These are phyloP conservation scores for Sporisorium graminicola DNA, from an alignment of 1,284 basidiomycete genomes.

Conservation along the genomic window DNA sequence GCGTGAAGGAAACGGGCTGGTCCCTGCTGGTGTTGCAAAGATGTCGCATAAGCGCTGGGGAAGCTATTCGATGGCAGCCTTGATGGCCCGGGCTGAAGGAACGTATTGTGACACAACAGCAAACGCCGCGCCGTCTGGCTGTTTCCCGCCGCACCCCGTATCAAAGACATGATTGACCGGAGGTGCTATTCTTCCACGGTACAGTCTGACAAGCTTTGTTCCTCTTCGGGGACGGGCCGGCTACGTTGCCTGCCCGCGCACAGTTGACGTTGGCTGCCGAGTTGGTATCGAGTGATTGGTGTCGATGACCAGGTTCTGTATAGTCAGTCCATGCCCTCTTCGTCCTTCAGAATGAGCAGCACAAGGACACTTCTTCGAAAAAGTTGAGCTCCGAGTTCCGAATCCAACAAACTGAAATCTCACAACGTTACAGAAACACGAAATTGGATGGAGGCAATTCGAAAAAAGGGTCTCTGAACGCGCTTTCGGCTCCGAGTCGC, in stretches of 20 bases:
- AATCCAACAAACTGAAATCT: not conserved
- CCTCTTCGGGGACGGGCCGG: too few species aligned
- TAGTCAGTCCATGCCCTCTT: too few species aligned
- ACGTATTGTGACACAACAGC: not conserved
- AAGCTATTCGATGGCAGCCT: not conserved
- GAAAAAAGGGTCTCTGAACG: not conserved
- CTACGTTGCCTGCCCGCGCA: too few species aligned
- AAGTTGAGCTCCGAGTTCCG: not conserved
- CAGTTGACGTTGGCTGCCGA: too few species aligned
- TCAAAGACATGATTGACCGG: conserved; percentile 13
- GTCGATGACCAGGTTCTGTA: too few species aligned
- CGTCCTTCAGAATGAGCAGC: too few species aligned
- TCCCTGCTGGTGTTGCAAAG: not conserved
- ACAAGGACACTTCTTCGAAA: not conserved
- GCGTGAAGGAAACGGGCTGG: conserved; percentile 1
- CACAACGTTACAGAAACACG: not conserved
- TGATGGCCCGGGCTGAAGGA: not conserved
- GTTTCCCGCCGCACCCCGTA: conserved; percentile 3
- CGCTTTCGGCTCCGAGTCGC: conserved; percentile 36
- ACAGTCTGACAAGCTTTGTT: too few species aligned
- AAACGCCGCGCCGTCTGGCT: not conserved
- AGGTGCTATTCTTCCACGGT: too few species aligned
- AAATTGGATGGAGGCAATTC: not conserved
- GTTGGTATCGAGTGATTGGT: too few species aligned
- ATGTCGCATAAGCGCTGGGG: not conserved